phyloP scores from a whole-genome alignment of 371 early-diverging fungal species.

The Rhizopus arrhizus region DNA sequence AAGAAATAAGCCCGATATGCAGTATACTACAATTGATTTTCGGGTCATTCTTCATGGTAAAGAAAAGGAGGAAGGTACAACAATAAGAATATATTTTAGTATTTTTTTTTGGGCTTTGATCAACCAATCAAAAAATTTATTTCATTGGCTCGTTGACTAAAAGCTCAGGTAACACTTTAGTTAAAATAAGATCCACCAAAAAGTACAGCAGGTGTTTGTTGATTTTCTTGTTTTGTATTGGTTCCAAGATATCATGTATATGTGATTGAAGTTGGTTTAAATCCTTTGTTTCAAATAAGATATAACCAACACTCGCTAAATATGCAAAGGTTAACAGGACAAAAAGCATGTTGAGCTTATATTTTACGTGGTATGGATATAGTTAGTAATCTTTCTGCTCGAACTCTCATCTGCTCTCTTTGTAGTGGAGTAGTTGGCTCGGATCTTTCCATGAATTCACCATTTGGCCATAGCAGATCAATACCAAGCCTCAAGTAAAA shows the following conservation, averaged over 20 bases:
- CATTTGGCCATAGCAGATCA: constrained; percentile 61
- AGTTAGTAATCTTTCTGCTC: constrained; percentile 44
- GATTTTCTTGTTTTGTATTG: constrained; percentile 51
- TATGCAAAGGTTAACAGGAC: neutral
- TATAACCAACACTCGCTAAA: constrained; percentile 20
- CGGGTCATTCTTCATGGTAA: constrained; percentile 1
- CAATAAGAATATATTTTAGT: neutral
- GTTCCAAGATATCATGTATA: constrained; percentile 41
- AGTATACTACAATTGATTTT: constrained; percentile 7
- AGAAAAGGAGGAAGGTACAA: neutral
- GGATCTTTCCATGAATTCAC: constrained; percentile 44
- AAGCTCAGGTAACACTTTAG: constrained; percentile 47
- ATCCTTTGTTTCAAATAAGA: constrained; percentile 44
- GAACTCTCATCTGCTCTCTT: constrained; percentile 38
- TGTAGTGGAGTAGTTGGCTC: constrained; percentile 38
- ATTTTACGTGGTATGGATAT: constrained; percentile 47
- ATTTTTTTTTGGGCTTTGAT: constrained; percentile 1
- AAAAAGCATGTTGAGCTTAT: neutral
- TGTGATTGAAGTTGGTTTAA: constrained; percentile 42
- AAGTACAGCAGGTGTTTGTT: constrained; percentile 51
- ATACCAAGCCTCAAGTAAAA: constrained; percentile 59
- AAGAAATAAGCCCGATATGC: constrained; percentile 13
- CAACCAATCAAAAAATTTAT: neutral
- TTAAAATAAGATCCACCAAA: constrained; percentile 42
- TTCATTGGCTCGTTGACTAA: constrained; percentile 5